Conservation (phyloP, 495 filamentous ascomycete genomes). For the Haplographium delicatum region DNA sequence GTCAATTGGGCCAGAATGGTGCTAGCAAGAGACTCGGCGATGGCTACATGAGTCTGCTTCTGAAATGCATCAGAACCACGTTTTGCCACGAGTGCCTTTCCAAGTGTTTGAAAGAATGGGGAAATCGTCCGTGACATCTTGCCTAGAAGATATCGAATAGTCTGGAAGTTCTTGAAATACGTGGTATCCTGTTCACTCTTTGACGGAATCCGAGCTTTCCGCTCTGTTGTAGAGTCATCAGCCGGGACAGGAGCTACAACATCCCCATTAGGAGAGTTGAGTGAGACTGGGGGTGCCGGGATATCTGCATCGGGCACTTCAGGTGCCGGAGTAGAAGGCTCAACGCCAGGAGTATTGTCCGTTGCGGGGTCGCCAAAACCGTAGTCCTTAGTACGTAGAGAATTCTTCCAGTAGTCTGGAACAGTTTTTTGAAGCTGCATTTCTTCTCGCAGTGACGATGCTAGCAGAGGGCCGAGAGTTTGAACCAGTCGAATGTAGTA, state of each 20-base stretch:
- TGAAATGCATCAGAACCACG: constrained; percentile 57
- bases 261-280: not conserved
- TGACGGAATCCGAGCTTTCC: constrained; percentile 22
- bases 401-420: constrained; percentile 61
- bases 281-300: not conserved
- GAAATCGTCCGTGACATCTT: constrained; percentile 66
- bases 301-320: not conserved
- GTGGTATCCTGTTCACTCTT: constrained; percentile 33
- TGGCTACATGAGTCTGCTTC: constrained; percentile 61
- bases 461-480: constrained; percentile 68
- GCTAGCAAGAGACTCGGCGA: constrained; percentile 74
- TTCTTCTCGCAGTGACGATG: constrained; percentile 77
- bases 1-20: constrained; percentile 62
- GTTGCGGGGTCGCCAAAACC: constrained; percentile 41
- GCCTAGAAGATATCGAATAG: constrained; percentile 68
- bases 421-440: constrained; percentile 62
- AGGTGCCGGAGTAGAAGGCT: constrained; percentile 15
- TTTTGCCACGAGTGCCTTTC: constrained; percentile 70
- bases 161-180: constrained; percentile 72
- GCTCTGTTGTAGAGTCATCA: not conserved
- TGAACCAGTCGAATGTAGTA: constrained; percentile 64
- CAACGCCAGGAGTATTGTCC: constrained; percentile 32
- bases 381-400: constrained; percentile 47
- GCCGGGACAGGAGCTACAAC: not conserved
- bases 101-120: constrained; percentile 72